phyloP scores from a whole-genome alignment of 352 stramenopile genomes.

The Saprolegnia parasitica region DNA sequence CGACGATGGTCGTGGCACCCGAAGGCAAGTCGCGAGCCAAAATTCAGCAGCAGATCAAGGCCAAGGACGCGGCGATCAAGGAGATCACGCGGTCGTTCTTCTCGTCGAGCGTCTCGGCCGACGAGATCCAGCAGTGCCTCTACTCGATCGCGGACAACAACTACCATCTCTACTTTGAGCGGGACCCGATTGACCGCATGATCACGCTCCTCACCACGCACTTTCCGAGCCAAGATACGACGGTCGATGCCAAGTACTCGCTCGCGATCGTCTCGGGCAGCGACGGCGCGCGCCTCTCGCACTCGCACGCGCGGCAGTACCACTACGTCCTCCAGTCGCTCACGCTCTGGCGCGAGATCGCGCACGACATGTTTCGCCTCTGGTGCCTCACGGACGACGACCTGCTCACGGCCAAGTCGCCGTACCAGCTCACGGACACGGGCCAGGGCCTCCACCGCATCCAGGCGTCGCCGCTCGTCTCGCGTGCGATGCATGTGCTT shows the following conservation, averaged over 20 bases:
- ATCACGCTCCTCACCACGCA: slow-evolving; percentile 84
- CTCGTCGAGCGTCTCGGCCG: slow-evolving; percentile 31
- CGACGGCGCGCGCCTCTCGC: slow-evolving; percentile 90
- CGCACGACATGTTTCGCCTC: slow-evolving; percentile 95
- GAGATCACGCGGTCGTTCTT: slow-evolving; percentile 76
- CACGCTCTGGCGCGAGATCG: slow-evolving; percentile 94
- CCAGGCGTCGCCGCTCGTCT: slow-evolving; percentile 90
- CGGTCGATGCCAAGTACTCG: slow-evolving; percentile 67
- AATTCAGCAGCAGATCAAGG: slow-evolving; percentile 91
- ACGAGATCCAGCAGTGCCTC: slow-evolving; percentile 34
- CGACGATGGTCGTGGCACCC: slow-evolving; percentile 93
- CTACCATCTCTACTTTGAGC: slow-evolving; percentile 93
- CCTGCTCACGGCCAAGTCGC: slow-evolving; percentile 70
- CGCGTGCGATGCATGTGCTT: slow-evolving; percentile 93
- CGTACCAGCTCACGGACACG: slow-evolving; percentile 91
- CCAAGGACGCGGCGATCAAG: slow-evolving; percentile 89
- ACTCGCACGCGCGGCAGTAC: slow-evolving; percentile 94
- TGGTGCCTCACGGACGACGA: slow-evolving; percentile 94
- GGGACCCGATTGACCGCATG: slow-evolving; percentile 94
- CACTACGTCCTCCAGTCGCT: slow-evolving; percentile 95
- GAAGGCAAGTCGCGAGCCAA: slow-evolving; percentile 81
- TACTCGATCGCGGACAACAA: slow-evolving; percentile 41
- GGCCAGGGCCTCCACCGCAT: slow-evolving; percentile 94
- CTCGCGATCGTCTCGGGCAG: slow-evolving; percentile 91
- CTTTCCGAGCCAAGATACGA: slow-evolving; percentile 67